phyloP scores from a whole-genome alignment of 2,329 filamentous ascomycete genomes.

The Onygenales sp. region DNA sequence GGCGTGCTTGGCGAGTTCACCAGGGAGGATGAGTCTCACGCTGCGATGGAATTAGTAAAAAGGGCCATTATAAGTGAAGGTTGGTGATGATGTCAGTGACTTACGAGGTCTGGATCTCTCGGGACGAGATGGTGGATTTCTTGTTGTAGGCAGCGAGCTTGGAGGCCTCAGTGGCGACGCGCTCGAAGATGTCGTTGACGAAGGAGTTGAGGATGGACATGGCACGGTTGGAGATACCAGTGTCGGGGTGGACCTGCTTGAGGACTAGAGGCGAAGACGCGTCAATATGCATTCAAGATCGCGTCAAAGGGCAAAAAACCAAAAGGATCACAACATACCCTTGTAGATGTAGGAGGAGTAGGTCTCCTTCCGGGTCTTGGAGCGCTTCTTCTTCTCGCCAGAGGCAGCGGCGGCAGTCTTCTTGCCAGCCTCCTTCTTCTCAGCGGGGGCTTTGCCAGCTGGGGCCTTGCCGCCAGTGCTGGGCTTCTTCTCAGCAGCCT shows the following conservation, averaged over 20 bases:
- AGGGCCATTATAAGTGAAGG: background rate
- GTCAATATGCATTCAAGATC: conserved; percentile 21
- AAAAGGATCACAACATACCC: conserved; percentile 50
- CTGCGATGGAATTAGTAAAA: conserved; percentile 24
- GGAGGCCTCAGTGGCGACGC: conserved; percentile 94
- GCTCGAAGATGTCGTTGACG: conserved; percentile 99
- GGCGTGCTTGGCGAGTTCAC: conserved; percentile 98
- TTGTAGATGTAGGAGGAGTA: conserved; percentile 99
- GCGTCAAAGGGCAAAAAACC: conserved; percentile 5
- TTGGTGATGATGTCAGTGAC: conserved; percentile 19
- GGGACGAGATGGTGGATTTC: conserved; percentile 99
- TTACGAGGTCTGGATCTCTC: conserved; percentile 96
- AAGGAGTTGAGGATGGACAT: conserved; percentile 99
- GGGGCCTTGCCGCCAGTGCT: conserved; percentile 85
- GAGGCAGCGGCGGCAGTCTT: conserved; percentile 78
- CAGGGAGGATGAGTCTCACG: conserved; percentile 92
- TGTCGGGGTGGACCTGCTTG: conserved; percentile 99
- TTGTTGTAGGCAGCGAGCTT: conserved; percentile 99
- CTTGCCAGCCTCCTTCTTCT: conserved; percentile 99
- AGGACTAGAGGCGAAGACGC: conserved; percentile 57
- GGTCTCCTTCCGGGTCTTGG: conserved; percentile 99
- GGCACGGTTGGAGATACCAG: conserved; percentile 98
- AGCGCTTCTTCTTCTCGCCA: conserved; percentile 99
- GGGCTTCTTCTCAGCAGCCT: conserved; percentile 98
- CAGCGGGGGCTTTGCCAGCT: conserved; percentile 67